Base-by-base conservation (phyloP, 108 stramenopile genomes). In the Epithemia pelagica region DNA sequence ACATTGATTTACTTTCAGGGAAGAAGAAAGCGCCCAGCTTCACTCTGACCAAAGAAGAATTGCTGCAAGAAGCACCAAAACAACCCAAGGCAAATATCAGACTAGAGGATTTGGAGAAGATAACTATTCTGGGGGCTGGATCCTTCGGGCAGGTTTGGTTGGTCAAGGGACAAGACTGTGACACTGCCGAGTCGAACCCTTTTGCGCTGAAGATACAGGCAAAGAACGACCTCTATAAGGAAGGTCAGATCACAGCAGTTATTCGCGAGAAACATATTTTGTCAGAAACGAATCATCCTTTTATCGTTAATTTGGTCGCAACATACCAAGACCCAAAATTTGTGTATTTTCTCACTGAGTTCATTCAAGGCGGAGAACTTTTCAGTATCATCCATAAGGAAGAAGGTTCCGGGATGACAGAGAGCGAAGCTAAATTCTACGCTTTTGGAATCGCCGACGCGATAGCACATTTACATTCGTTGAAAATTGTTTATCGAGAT, bases 161-260 rank as follows among this genome's bases (percentile, higher is more conserved):
- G 54, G 61, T 58, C 66, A 30, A 62, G 67, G 52, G 57, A 77
- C 25, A 18, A 31, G 29, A 59, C 53, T 32, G 26, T 58, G 2
- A 52, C 66, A 37, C 61, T 66, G 27, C 21, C 2, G 31, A 33
- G 18, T 61, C 69, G 0, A 30, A 65, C 2, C 71, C 84, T 1
- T 96, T 84, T 75, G 95, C 95, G 18, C 76, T 96, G 65, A 90
- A 91, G 67, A 67, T 85, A 31, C 84, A 88, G 72, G 73, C 74
- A 54, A 89, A 91, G 70, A 75, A 81, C 23, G 86, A 98, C 62
- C 78, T 98, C 37, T 84, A 97, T 52, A 76, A 80, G 32, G 81
- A 81, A 58, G 83, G 55, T 65, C 0, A 68, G 70, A 26, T 58
- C 88, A 65, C 93, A 88, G 79, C 79, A 75, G 56, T 82, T 33